Evolutionary conservation across 2,329 filamentous ascomycete genomes (phyloP), one percentile per base, ranked within the genome.

Genomic region (Lecanicillium sp.): DNA sequence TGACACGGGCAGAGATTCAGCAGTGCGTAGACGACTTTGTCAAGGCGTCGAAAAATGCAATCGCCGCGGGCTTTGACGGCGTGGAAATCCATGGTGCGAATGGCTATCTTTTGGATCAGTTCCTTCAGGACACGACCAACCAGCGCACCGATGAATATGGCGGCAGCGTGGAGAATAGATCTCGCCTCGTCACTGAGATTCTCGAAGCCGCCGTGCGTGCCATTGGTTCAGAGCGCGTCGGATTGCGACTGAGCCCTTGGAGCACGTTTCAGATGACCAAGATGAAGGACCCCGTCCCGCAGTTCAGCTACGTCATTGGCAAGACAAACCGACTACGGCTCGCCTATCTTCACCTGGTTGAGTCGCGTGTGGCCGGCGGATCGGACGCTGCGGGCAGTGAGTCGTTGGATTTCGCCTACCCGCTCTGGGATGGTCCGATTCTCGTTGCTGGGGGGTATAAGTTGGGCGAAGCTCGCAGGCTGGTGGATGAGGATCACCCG

Each of bases 1-100:
- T 88, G 73, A 80, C 72, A 0, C 64, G 73, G 34, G 60, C 70
- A 2, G 80, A 86, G 17, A 87, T 87, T 41, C 61, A 73, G 44
- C 56, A 68, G 4, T 65, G 77, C 41, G 82, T 85, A 58, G 53
- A 52, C 3, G 74, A 74, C 1, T 86, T 71, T 57, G 72, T 67
- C 1, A 67, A 64, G 0, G 68, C 71, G 1, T 64, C 69, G 2
- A 65, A 68, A 44, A 64, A 72, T 19, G 71, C 81, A 1, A 56
- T 84, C 2, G 54, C 75, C 13, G 67, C 69, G 20, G 84, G 84
- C 0, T 80, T 81, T 36, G 83, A 88, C 51, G 77, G 75, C 13
- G 76, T 88, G 39, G 81, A 87, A 49, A 55, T 65, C 15, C 64
- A 69, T 46, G 63, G 51, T 5, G 70, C 70, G 3, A 74, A 77